A percentile compares a stretch with the other conserved stretches of the same genome.
Conservation (phyloP, 2,329 filamentous ascomycete species). For the Fusarium concolor region DNA sequence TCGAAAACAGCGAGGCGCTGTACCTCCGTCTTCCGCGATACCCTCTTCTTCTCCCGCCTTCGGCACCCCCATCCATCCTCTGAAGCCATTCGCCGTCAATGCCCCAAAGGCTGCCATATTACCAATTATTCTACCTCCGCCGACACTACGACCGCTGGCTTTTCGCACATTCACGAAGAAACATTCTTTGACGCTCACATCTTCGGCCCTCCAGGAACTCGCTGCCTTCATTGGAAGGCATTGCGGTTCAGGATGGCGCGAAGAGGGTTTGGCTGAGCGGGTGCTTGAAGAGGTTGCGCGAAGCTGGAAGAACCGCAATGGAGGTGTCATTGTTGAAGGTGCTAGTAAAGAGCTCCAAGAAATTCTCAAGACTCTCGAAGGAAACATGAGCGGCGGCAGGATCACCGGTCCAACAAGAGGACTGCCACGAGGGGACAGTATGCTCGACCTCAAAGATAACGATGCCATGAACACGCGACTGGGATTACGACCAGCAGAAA, state of each 20-base stretch:
- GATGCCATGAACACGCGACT: conserved; percentile 67
- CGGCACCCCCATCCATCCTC: conserved; percentile 84
- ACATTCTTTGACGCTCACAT: conserved; percentile 91
- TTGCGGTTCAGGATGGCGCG: conserved; percentile 95
- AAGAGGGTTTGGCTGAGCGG: conserved; percentile 91
- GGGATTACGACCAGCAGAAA: conserved; percentile 60
- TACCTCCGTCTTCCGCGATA: conserved; percentile 67
- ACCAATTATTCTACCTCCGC: conserved; percentile 88
- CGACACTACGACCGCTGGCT: conserved; percentile 87
- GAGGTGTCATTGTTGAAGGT: conserved; percentile 91
- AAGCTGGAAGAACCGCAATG: conserved; percentile 90
- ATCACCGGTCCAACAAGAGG: conserved; percentile 65
- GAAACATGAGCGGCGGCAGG: conserved; percentile 88
- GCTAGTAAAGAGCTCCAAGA: conserved; percentile 78
- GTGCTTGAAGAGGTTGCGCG: conserved; percentile 92
- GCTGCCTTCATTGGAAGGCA: conserved; percentile 92
- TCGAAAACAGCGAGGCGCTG: conserved; percentile 50
- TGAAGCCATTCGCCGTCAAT: conserved; percentile 70
- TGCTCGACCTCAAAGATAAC: conserved; percentile 67
- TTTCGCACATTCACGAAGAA: conserved; percentile 98
- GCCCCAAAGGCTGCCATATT: conserved; percentile 74
- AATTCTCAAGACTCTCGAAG: conserved; percentile 86
- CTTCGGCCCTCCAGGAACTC: conserved; percentile 84
- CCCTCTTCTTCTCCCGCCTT: conserved; percentile 93
- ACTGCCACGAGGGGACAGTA: conserved; percentile 68